Conservation (phyloP, 495 filamentous ascomycete genomes). For the Talaromyces trachyspermus region DNA sequence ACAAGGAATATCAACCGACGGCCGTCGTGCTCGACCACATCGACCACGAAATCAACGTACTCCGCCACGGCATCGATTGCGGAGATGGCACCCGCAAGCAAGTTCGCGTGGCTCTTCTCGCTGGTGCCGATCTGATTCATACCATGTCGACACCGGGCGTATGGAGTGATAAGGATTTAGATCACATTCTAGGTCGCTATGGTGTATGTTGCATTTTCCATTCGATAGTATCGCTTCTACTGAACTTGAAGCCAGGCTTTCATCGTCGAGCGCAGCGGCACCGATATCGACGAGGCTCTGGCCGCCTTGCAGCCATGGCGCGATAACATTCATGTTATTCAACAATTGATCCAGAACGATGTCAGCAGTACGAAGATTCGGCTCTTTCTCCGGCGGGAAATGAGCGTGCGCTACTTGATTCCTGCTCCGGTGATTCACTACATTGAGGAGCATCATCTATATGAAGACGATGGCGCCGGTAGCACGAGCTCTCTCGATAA, state of each 20-base stretch:
- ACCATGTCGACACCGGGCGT: conserved; percentile 73
- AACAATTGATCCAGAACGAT: conserved; percentile 84
- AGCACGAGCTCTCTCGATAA: conserved; percentile 27
- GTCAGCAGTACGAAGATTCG: conserved; percentile 86
- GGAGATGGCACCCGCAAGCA: conserved; percentile 50
- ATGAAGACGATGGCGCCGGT: conserved; percentile 53
- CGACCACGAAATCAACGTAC: conserved; percentile 76
- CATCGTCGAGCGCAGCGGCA: conserved; percentile 84
- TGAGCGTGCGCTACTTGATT: conserved; percentile 65
- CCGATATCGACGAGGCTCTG: conserved; percentile 78
- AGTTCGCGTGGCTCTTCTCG: conserved; percentile 66
- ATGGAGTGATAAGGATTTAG: conserved; percentile 76
- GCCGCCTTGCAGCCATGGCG: conserved; percentile 64
- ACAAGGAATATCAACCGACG: conserved; percentile 79
- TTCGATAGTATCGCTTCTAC: too few relatives aligned
- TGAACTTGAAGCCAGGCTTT: conserved; percentile 50
- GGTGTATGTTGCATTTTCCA: conserved; percentile 38
- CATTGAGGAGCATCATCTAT: conserved; percentile 67
- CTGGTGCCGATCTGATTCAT: conserved; percentile 78
- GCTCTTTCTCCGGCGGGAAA: conserved; percentile 70
- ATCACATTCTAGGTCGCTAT: conserved; percentile 79
- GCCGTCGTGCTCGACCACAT: conserved; percentile 86
- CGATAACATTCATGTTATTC: conserved; percentile 79
- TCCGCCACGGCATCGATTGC: conserved; percentile 64
- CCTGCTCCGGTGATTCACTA: conserved; percentile 66